These are phyloP conservation scores for Fagus crenata DNA, from an alignment of 306 rosid genomes.

Conservation along the genomic window DNA sequence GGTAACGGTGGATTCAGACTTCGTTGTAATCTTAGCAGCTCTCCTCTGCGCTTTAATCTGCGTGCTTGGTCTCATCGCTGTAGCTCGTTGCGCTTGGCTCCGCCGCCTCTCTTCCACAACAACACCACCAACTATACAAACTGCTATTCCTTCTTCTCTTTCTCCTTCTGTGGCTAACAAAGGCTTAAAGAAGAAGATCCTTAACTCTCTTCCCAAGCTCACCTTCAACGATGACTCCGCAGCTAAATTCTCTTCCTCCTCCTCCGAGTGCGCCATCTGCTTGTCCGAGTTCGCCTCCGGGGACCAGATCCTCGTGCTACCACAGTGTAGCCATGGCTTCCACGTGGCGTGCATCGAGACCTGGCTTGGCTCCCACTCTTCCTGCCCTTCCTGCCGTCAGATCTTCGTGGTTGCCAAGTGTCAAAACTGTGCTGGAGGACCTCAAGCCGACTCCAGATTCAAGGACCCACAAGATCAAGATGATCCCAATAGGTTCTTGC, in stretches of 20 bases:
- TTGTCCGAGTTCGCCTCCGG: conserved; percentile 60
- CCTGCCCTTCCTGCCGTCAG: conserved; percentile 84
- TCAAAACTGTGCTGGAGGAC: conserved; percentile 71
- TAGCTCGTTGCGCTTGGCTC: conserved; percentile 78
- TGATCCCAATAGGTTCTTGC: conserved; percentile 52
- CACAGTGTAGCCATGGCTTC: conserved; percentile 77
- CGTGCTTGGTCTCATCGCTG: conserved; percentile 68
- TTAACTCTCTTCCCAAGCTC: conserved; percentile 69
- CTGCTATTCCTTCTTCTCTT: conserved; percentile 20
- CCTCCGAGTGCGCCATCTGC: conserved; percentile 77
- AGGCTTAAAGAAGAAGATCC: conserved; percentile 72
- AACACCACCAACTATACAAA: background rate
- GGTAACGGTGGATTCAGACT: conserved; percentile 48
- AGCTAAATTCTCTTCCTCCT: conserved; percentile 46
- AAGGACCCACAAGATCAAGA: conserved; percentile 51
- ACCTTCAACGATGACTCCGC: conserved; percentile 55
- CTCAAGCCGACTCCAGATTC: conserved; percentile 41
- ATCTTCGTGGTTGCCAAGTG: conserved; percentile 54
- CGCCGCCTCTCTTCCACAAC: conserved; percentile 47
- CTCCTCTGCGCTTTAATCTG: conserved; percentile 79
- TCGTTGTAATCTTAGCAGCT: conserved; percentile 72
- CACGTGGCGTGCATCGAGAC: conserved; percentile 71
- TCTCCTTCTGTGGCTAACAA: conserved; percentile 49
- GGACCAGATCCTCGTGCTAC: conserved; percentile 71
- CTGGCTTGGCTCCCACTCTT: conserved; percentile 86